phyloP scores from a whole-genome alignment of 2,329 filamentous ascomycete genomes.

The Chaetomium sp. region DNA sequence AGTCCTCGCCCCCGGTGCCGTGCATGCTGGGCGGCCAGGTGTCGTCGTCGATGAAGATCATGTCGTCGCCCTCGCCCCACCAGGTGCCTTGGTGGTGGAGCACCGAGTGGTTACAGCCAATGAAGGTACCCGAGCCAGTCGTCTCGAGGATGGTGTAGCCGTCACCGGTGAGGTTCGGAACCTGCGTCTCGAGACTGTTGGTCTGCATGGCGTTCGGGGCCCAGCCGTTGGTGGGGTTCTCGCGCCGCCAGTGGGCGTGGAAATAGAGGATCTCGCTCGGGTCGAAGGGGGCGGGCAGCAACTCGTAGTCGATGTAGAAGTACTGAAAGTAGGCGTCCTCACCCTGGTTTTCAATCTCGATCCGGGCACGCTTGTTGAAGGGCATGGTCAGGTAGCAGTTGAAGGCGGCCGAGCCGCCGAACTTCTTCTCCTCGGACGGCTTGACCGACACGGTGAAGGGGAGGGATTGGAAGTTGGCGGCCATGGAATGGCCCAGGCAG shows the following conservation, averaged over 20 bases:
- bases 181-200: slow-evolving; percentile 5
- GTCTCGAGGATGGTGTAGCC: slow-evolving; percentile 5
- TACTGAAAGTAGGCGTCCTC: slow-evolving; percentile 5
- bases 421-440: slow-evolving; percentile 4
- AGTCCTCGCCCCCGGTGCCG: slow-evolving; percentile 3
- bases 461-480: slow-evolving; percentile 4
- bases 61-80: slow-evolving; percentile 4
- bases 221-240: slow-evolving; percentile 4
- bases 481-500: slow-evolving; percentile 4
- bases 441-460: slow-evolving; percentile 5
- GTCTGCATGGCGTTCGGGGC: slow-evolving; percentile 1
- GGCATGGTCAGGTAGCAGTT: slow-evolving; percentile 5
- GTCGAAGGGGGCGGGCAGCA: slow-evolving; percentile 1
- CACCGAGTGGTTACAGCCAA: slow-evolving; percentile 4
- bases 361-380: slow-evolving; percentile 1
- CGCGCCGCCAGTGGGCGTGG: slow-evolving; percentile 6
- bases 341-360: slow-evolving; percentile 5
- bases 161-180: slow-evolving; percentile 1
- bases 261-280: slow-evolving; percentile 4
- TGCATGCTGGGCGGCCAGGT: slow-evolving; percentile 5
- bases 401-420: slow-evolving; percentile 4
- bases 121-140: background rate
- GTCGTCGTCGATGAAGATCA: slow-evolving; percentile 6
- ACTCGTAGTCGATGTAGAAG: slow-evolving; percentile 4
- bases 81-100: slow-evolving; percentile 4